Base-by-base conservation (phyloP, 768 basidiomycete species). In the Tricholoma matsutake region DNA sequence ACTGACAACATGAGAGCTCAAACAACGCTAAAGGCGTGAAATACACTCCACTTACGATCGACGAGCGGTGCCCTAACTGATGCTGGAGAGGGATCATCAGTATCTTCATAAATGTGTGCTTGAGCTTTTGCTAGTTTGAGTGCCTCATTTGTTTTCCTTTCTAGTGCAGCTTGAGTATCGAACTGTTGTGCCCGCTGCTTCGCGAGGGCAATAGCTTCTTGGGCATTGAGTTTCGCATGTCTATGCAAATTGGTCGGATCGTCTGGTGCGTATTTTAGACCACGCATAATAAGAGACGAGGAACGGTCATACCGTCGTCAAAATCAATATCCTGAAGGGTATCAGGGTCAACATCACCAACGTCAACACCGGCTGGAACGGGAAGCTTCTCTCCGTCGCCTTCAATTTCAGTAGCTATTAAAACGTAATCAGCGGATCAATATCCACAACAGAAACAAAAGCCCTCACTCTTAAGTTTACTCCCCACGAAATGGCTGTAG, bases 401-500 rank as follows among this genome's bases (percentile, higher is more conserved):
- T 75, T 92, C 87, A 47, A 91, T 81, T 68, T 93, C 90, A 52
- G 87, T 84, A 35, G 92, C 92, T 94, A 65, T 34, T 51, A 31
- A 61, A 56, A 49, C n/a, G 49, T 60, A 41, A 73, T 61, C 60
- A 51, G 18, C 56, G 64, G 57, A 59, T 65, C 65, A 54, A 62
- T 45, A 28, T 31, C 60, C 16, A 59, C 57, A 55, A 52, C 54
- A 11, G 18, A 25, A 25, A 25, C 22, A 25, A 37, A 32, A 43
- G 16, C 35, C 76, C 87, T 67, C 73, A 92, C 92, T 94, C 73
- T 92, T 92, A 57, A 94, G 83, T 77, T 98, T 98, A 76, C 88
- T 97, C 32, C 96, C 96, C 61, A 99, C 95, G 82, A 99, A 98
- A 78, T 99, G 97, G 65, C 93, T 95, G 76, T 98, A 99, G 7